Base-by-base conservation (phyloP, 495 filamentous ascomycete species). In the Rusavskia elegans region DNA sequence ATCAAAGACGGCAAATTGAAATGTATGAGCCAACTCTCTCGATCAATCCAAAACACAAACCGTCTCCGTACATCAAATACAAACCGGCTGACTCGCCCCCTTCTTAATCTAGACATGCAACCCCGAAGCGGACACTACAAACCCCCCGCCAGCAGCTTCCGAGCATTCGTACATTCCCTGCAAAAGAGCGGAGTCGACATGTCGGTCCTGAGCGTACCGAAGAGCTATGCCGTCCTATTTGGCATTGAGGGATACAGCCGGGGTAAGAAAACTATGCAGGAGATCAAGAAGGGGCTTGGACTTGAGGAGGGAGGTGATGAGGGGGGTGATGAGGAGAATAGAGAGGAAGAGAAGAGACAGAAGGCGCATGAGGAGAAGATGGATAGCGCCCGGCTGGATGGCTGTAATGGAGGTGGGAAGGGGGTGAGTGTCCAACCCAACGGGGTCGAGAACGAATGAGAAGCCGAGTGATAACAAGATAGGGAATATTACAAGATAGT, bases 61-160 rank as follows among this genome's bases (percentile, higher is more conserved):
- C n/a, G n/a, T n/a, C n/a, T n/a, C n/a, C n/a, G n/a, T n/a, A n/a
- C n/a, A n/a, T n/a, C n/a, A n/a, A n/a, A n/a, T n/a, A n/a, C n/a
- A n/a, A n/a, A n/a, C n/a, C n/a, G n/a, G n/a, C 17, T 42, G 7
- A 25, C 38, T 42, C 16, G 16, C 29, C n/a, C 38, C 17, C 30
- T 35, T 11, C n/a, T n/a, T n/a, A 0, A 16, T 29, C 44, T 21
- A 46, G 42, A 11, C 66, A 71, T 61, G 39, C 53, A 61, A 51
- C 59, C 59, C 6, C 65, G 87, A 1, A 84, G 78, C 52, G 89
- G 89, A 1, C 89, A 96, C 65, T 96, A 96, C 66, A 78, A 86
- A 13, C 89, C 89, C 1, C 85, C 89, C 0, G 63, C 77, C 9
- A 66, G 76, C 51, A 94, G 89, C 59, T 93, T 96, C 59, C 75